Base-by-base conservation (phyloP, 2,329 filamentous ascomycete genomes). In the Lanzia echinophila region DNA sequence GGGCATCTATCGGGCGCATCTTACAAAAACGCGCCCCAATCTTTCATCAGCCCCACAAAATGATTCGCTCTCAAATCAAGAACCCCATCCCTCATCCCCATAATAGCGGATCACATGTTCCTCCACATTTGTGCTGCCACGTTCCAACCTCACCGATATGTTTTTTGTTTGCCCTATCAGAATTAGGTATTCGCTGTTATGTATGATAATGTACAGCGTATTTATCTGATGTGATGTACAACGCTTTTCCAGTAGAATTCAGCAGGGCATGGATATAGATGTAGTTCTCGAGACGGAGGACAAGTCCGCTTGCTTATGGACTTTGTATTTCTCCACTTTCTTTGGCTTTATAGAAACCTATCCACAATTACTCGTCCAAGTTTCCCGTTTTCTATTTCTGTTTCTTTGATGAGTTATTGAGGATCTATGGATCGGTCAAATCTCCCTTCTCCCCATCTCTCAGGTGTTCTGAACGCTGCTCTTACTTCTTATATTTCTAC, bases 61-160 rank as follows among this genome's bases (percentile, higher is more conserved):
- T 53, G 36, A 48, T 53, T 53, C 33, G 50, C 17, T 53, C 34
- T 38, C 44, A 53, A 20, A 43, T n/a, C 8, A 19, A 31, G 38
- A 24, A 31, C 48, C 48, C 17, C 20, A 17, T 22, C 12, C 7
- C 24, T 8, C 38, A n/a, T 17, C 38, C 38, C 20, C 15, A 12
- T 32, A 34, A 32, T 48, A 15, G 34, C 19, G 28, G 39, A n/a
- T 53, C 43, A 53, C 34, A 53, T 48, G 36, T 33, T 36, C 15
- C 32, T 34, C 10, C 50, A 31, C 38, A 42, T 41, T n/a, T 41
- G 28, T 34, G 22, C 22, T 46, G 49, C 32, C 49, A 46, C 47
- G 28, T 34, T 31, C 36, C 13, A 28, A 28, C 24, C 24, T 28
- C 24, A 28, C 24, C 24, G 24, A 28, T 28, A 28, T 43, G 24